A percentile compares a stretch with the other conserved stretches of the same genome.
phyloP scores from a whole-genome alignment of 169 alveolate genomes.

The Perkinsus chesapeaki region DNA sequence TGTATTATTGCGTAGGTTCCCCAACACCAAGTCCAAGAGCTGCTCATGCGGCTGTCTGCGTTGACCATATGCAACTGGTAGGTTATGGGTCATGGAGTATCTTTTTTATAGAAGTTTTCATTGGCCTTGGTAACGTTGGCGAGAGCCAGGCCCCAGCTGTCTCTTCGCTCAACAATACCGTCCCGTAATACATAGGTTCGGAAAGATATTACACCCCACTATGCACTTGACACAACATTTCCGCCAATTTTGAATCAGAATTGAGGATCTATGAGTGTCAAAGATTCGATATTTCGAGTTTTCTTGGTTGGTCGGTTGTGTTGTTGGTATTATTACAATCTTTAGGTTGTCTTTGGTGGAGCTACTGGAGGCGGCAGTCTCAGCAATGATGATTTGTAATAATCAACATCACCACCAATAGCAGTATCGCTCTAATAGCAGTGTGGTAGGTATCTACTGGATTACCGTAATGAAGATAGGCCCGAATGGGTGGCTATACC shows the following conservation, averaged over 20 bases:
- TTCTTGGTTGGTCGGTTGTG: background rate
- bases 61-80: slow-evolving; percentile 86
- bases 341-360: slow-evolving; percentile 85
- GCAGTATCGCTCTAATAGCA: background rate
- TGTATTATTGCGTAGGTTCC: slow-evolving; percentile 35
- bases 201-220: no score
- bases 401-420: background rate
- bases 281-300: no score
- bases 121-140: no score
- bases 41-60: slow-evolving; percentile 99
- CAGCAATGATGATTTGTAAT: slow-evolving; percentile 81
- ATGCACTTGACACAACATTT: no score
- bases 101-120: no score
- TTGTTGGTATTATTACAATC: background rate
- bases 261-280: no score
- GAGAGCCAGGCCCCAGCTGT: no score
- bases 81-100: background rate
- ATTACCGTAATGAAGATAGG: slow-evolving; percentile 82
- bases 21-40: slow-evolving; percentile 94
- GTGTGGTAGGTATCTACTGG: slow-evolving; percentile 64
- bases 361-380: slow-evolving; percentile 99
- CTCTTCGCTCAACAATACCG: no score
- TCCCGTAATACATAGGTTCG: no score
- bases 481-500: slow-evolving; percentile 96
- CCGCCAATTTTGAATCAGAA: no score